Base-by-base conservation (phyloP, 805 yeast genomes). In the Blastobotrys robertii region DNA sequence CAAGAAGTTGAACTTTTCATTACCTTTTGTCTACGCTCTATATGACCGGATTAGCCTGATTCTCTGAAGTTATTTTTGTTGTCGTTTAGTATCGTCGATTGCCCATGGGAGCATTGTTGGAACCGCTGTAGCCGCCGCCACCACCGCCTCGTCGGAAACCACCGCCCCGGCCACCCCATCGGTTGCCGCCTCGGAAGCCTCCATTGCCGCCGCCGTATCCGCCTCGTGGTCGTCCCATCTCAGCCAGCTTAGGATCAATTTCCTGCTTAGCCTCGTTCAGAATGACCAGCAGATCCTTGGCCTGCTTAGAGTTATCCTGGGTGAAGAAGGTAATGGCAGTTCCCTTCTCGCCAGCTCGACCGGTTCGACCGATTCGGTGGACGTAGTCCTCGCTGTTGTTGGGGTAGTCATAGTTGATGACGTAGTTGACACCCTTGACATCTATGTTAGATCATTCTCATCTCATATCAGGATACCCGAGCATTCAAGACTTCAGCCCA, bases 351-450 rank as follows among this genome's bases (percentile, higher is more conserved):
- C 97, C 97, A 54, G 97, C 98, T 77, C 98, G 86, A 65, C 98
- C 98, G 52, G 98, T 88, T 78, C 97, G 88, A 67, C 98, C 98
- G 62, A 90, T 92, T 72, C 98, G 80, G 67, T 90, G 98, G 50
- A 90, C 97, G 65, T 90, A 90, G 71, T 92, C 97, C 74, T 92
- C 98, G 62, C 88, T 85, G 70, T 90, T 90, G 67, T 85, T 87
- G 61, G 98, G 97, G 88, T 90, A 90, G 67, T 90, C 97, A 61
- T 76, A 86, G 79, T 92, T 92, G 64, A 92, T 75, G 49, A 92
- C 98, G 59, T 72, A 79, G 56, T 88, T 82, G 64, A 92, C 85
- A 66, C 97, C 98, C 74, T 92, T 92, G 68, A 92, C 98, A 71
- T 92, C 98, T 88, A 65, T 43, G 58, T 44, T 44, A 35, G 25